A percentile compares a stretch with the other conserved stretches of the same genome.
phyloP scores from a whole-genome alignment of 768 basidiomycete species.

The Trametes sanguinea region DNA sequence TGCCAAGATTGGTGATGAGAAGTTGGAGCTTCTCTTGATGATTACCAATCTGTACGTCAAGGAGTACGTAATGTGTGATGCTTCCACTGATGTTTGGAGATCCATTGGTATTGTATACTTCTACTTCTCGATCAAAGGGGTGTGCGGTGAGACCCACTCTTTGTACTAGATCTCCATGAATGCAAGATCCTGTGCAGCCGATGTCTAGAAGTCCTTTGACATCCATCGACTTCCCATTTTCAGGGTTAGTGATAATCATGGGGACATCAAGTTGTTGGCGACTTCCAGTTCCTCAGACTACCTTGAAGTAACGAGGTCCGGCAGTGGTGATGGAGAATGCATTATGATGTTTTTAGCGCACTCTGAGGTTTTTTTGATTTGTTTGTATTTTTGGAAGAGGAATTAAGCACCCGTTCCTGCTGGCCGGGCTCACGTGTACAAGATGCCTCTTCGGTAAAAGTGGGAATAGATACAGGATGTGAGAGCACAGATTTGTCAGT shows the following conservation, averaged over 20 bases:
- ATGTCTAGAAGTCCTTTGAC: slow-evolving; percentile 23
- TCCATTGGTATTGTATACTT: slow-evolving; percentile 19
- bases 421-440: background rate
- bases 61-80: slow-evolving; percentile 2
- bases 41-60: slow-evolving; percentile 3
- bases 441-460: background rate
- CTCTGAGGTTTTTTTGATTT: background rate
- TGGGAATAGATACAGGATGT: background rate
- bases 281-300: slow-evolving; percentile 8
- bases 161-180: slow-evolving; percentile 14
- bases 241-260: slow-evolving; percentile 3
- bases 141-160: background rate
- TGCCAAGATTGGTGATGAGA: slow-evolving; percentile 1
- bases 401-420: background rate
- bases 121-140: background rate
- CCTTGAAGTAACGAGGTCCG: slow-evolving; percentile 3
- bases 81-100: slow-evolving; percentile 1
- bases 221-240: slow-evolving; percentile 1
- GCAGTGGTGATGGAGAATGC: background rate
- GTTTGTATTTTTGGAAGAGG: background rate
- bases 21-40: slow-evolving; percentile 10
- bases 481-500: background rate
- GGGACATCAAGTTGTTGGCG: slow-evolving; percentile 13
- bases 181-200: slow-evolving; percentile 26
- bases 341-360: background rate